Conservation (phyloP, 768 basidiomycete genomes). For the Gyrodon lividus region DNA sequence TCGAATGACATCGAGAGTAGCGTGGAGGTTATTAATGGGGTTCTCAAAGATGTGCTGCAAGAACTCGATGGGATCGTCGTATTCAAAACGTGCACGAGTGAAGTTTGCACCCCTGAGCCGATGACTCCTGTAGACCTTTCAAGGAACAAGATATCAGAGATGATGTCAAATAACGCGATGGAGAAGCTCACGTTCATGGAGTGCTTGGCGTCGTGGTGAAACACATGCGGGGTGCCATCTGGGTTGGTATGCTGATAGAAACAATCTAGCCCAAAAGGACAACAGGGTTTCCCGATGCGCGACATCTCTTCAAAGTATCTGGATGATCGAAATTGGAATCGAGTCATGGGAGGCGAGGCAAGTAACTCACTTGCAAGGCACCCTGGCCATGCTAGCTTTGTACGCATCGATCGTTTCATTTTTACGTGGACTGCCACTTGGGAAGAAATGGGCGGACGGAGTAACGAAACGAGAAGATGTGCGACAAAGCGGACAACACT, state of each 20-base stretch:
- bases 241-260: constrained; percentile 72
- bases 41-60: constrained; percentile 51
- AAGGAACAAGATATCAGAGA: neutral
- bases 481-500: constrained; percentile 81
- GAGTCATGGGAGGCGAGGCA: neutral
- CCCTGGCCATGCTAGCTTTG: constrained; percentile 69
- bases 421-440: constrained; percentile 54
- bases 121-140: constrained; percentile 27
- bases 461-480: constrained; percentile 63
- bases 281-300: constrained; percentile 47
- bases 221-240: constrained; percentile 63
- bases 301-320: constrained; percentile 66
- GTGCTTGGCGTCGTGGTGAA: constrained; percentile 51
- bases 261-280: constrained; percentile 80
- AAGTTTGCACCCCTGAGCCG: constrained; percentile 18
- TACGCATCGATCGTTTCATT: constrained; percentile 51
- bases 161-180: constrained; percentile 29
- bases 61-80: constrained; percentile 38
- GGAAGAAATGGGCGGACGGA: constrained; percentile 70
- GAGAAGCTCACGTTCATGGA: constrained; percentile 51
- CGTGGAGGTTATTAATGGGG: constrained; percentile 43
- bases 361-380: constrained; percentile 60
- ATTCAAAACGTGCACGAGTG: constrained; percentile 28
- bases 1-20: constrained; percentile 35
- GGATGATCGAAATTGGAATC: neutral